These are phyloP conservation scores for Pseudogymnoascus sp. DNA, from an alignment of 2,329 filamentous ascomycete genomes.

Conservation along the genomic window DNA sequence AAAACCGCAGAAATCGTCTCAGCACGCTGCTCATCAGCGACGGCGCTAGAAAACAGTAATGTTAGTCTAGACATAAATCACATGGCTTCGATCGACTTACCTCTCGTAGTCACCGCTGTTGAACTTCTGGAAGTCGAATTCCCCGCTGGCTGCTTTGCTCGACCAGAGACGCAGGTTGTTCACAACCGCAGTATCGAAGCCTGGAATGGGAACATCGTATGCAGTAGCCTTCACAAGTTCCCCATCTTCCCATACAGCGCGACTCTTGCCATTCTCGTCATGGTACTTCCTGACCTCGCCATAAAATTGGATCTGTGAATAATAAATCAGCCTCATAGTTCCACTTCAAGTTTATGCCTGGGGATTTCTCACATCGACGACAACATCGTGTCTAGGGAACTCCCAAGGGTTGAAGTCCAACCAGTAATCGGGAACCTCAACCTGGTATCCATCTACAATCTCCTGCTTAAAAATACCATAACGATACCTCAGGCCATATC, in stretches of 20 bases:
- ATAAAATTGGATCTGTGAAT: conserved; percentile 74
- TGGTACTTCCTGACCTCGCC: conserved; percentile 71
- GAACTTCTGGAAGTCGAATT: conserved; percentile 99
- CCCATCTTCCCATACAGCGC: conserved; percentile 80
- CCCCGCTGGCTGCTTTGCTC: conserved; percentile 91
- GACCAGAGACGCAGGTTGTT: conserved; percentile 98
- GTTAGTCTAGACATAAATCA: background rate
- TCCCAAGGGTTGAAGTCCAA: conserved; percentile 99
- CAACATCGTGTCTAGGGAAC: conserved; percentile 91
- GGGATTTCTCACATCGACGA: conserved; percentile 61
- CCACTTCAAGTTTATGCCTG: background rate
- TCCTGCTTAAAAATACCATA: conserved; percentile 99
- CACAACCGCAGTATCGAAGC: conserved; percentile 80
- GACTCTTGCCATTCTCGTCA: conserved; percentile 69
- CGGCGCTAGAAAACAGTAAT: conserved; percentile 53
- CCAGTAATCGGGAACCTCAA: conserved; percentile 98
- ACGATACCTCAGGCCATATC: conserved; percentile 89
- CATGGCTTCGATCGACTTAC: background rate
- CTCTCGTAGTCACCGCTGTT: conserved; percentile 92
- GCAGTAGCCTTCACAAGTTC: conserved; percentile 89
- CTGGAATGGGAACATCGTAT: conserved; percentile 88
- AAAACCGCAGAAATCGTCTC: conserved; percentile 97
- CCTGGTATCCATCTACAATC: conserved; percentile 95
- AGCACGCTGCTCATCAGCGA: conserved; percentile 96
- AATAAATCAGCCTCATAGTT: conserved; percentile 25